Evolutionary conservation across 1,284 basidiomycete genomes (phyloP), one percentile per base, ranked within the genome.

Genomic region (Ganoderma sinense): DNA sequence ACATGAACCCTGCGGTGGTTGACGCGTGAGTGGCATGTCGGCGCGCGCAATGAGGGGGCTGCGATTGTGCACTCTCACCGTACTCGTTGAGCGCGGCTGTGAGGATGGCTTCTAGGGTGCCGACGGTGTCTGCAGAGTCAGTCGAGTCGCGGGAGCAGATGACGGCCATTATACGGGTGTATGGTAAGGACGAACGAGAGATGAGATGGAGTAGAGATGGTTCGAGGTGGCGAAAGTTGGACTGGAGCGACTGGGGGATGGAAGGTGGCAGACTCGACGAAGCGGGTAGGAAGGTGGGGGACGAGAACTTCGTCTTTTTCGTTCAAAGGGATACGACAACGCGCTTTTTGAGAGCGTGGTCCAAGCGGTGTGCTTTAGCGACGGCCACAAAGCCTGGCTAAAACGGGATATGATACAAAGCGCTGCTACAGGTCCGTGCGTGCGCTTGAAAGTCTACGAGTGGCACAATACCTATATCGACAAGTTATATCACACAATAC

Each of bases 1-100:
- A 43, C 33, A 48, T 33, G 18, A 67, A 36, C 8, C 66, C 66
- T 67, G 41, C 33, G 20, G 31, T 59, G 33, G 56, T 31, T 59
- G 56, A 13, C 8, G 36, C 31, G 7, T 59, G 2, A 59, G 56
- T 39, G 16, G 36, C 31, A 11, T 13, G 11, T 23, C 23, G 20
- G 36, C 39, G 11, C 1, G 4, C 5, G 33, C 20, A 36, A n/a
- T n/a, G 8, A 1, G 8, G 20, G 20, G 7, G 31, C n/a, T 39
- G 8, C 56, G 18, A 31, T 5, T 23, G 48, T 23, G 23, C 26
- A 5, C 7, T 8, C 56, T 59, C 11, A 59, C 56, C 56, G 56
- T 59, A 59, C 8, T 39, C 56, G 56, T 59, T 59, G 56, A 59
- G 56, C 4, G 56, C 56, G 33, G 56, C 56, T 11, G 56, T 11